Evolutionary conservation across 2,329 filamentous ascomycete species (phyloP), one percentile per base, ranked within the genome.

Genomic region (Epichloe uncinata): DNA sequence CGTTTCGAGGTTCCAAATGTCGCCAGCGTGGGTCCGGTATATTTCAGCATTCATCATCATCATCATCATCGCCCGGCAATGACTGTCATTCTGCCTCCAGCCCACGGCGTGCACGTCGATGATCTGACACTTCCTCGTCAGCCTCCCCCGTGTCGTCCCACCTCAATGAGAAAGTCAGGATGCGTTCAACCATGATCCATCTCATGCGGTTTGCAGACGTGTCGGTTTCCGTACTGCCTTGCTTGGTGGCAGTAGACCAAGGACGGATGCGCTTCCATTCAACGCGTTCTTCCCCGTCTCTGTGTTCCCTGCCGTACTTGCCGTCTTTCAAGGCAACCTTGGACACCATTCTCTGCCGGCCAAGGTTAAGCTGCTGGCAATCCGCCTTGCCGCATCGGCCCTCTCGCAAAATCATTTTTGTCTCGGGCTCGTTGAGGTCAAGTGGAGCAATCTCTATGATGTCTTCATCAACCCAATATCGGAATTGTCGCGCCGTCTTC

Each of bases 141-240:
- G 57, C 57, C 16, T 60, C 63, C 53, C 53, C 60, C 43, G 58
- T 59, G n/a, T 59, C 61, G 16, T 68, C 66, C 57, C 64, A 64
- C 13, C 61, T 58, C 37, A 68, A 54, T 5, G 65, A 65, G 49
- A 68, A 67, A 1, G 66, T 68, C 33, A 68, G 52, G 38, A 62
- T 66, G 15, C 66, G 60, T 52, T 69, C 66, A 8, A 68, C 65
- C 20, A 66, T 55, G 33, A 66, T 61, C 66, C 66, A 69, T 50
- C 66, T 60, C 63, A 67, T 63, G 42, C 60, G 56, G 49, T 67
- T 63, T 50, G 61, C 60, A 30, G 56, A 58, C 1, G 59, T 57
- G 13, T 57, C 55, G n/a, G 57, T 60, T 16, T 58, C 57, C 13
- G 59, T 57, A 20, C 54, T 55, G 18, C 55, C 53, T 16, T 58